These are phyloP conservation scores for Mycena rebaudengoi DNA, from an alignment of 768 basidiomycete genomes.

Conservation along the genomic window DNA sequence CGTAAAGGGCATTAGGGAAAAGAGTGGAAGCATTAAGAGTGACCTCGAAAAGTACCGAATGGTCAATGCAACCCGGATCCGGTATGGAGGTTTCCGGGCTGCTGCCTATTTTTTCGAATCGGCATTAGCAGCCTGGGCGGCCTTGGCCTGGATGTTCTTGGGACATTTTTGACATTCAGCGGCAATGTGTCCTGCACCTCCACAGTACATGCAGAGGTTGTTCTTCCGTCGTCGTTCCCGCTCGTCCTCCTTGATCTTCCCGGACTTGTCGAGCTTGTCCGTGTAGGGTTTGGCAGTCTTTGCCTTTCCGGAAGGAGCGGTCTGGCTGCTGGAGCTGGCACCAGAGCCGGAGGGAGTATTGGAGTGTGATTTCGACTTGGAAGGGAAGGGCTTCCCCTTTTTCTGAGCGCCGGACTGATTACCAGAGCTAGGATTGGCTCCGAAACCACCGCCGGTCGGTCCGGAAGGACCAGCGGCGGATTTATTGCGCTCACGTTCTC, in stretches of 20 bases:
- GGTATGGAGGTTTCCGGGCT: background rate
- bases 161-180: background rate
- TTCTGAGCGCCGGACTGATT: background rate
- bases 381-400: background rate
- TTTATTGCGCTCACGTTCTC: background rate
- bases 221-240: background rate
- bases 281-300: background rate
- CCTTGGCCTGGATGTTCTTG: background rate
- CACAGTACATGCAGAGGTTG: too few species aligned
- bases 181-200: background rate
- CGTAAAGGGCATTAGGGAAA: too few species aligned
- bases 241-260: background rate
- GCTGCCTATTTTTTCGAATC: too few species aligned
- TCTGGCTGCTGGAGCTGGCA: too few species aligned
- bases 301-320: background rate
- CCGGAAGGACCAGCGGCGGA: background rate
- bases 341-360: background rate
- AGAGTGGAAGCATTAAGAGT: too few species aligned
- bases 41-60: background rate
- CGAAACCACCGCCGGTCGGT: background rate
- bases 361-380: background rate
- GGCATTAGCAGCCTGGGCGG: too few species aligned
- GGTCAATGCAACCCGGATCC: background rate
- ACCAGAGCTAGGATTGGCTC: background rate
- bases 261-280: background rate